These are phyloP conservation scores for Sphagnum tenellum DNA, from an alignment of 225 moss, liverwort and hornwort species.

Conservation along the genomic window DNA sequence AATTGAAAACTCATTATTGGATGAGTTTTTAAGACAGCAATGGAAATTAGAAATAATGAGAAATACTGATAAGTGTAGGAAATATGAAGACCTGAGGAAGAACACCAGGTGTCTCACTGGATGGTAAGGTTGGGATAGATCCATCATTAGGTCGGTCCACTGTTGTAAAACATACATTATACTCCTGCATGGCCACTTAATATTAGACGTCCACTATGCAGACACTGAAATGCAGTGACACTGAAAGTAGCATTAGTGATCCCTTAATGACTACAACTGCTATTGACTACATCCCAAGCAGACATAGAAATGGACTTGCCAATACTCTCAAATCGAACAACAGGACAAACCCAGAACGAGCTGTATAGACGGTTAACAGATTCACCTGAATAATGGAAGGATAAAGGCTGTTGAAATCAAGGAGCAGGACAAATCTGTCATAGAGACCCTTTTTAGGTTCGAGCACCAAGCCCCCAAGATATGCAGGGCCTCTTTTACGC, in stretches of 20 bases:
- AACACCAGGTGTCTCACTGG: conserved; percentile 69
- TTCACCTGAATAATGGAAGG: conserved; percentile 96
- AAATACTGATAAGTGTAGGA: not conserved
- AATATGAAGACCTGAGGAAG: conserved; percentile 66
- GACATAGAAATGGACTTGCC: no score
- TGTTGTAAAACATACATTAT: conserved; percentile 95
- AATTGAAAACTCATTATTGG: no score
- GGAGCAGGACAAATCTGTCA: conserved; percentile 81
- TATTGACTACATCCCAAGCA: no score
- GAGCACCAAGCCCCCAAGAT: conserved; percentile 87
- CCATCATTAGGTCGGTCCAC: conserved; percentile 67
- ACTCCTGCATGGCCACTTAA: conserved; percentile 47
- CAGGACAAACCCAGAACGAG: no score
- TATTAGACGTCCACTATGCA: no score
- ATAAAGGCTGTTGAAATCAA: conserved; percentile 97
- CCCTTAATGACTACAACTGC: no score
- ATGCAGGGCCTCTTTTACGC: conserved; percentile 87
- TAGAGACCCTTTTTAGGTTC: conserved; percentile 98
- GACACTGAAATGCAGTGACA: no score
- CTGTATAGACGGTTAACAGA: no score
- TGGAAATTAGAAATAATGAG: conserved; percentile 2
- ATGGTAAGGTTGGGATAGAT: conserved; percentile 71
- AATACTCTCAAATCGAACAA: no score
- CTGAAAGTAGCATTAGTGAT: no score
- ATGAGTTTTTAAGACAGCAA: not conserved